Evolutionary conservation across 768 basidiomycete species (phyloP), one percentile per base, ranked within the genome.

Genomic region (Lactifluus pinguis): DNA sequence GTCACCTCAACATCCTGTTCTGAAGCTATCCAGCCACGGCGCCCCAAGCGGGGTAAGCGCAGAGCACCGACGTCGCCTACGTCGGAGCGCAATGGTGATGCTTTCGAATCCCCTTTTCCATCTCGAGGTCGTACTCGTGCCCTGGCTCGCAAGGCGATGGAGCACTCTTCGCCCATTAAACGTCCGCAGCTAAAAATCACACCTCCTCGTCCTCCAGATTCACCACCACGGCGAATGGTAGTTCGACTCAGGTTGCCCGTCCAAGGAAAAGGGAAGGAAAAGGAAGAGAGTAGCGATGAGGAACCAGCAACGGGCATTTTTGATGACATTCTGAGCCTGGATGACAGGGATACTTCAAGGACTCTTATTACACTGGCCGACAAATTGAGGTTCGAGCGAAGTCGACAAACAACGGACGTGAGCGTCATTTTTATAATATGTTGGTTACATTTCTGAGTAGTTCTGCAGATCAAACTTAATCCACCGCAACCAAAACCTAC

Each of bases 351-450:
- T 69, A 85, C 80, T 48, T 74, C 77, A 21, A 85, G 83, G 69
- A 92, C 93, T 8, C 71, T 71, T 0, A 87, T 95, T 30, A 70
- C 72, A 4, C 72, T 74, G 34, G 65, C 67, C 5, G 93, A 95
- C 71, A 84, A 86, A 67, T 70, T 76, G 51, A 78, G 80, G 53
- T 98, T 90, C 69, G 89, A 93, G 65, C 77, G 78, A 60, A 89
- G 86, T 68, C 78, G 86, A 54, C 66, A 77, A n/a, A 70, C 76
- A 13, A 90, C 89, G 25, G 94, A 98, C 76, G 91, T 92, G 66
- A 64, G 81, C 69, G 17, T 38, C 63, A 25, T 59, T 55, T 42
- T 52, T 68, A 52, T 65, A 14, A 30, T 50, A 13, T 34, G 21
- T 6, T 10, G 13, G 21, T 13, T 41, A n/a, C 39, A 30, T 13